phyloP scores from a whole-genome alignment of 2,329 filamentous ascomycete species.

The Diaporthe sp. region DNA sequence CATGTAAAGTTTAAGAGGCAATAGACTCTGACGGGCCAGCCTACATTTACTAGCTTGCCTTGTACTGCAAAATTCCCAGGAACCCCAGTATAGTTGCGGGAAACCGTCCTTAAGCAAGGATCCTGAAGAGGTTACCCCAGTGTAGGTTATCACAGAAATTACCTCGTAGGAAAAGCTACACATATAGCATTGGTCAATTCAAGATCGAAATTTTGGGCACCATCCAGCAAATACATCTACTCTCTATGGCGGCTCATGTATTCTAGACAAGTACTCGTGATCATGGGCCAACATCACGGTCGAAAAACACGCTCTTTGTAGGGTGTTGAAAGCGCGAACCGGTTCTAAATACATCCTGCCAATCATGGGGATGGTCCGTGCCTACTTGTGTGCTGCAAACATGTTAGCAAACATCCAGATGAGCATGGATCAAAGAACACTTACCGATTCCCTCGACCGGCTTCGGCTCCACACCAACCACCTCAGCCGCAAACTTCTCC shows the following conservation, averaged over 20 bases:
- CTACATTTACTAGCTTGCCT: not conserved
- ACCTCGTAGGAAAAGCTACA: not conserved
- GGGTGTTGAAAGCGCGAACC: not conserved
- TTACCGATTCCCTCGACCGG: conserved; percentile 50
- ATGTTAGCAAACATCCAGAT: not conserved
- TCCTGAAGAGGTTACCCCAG: not conserved
- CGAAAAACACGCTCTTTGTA: not conserved
- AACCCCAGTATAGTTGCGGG: too few species aligned
- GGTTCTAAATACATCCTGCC: not conserved
- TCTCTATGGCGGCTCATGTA: not conserved
- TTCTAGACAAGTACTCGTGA: not conserved
- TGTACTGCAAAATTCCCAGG: not conserved
- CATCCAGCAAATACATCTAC: not conserved
- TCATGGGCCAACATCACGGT: not conserved
- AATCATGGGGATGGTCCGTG: not conserved
- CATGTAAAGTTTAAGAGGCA: not conserved
- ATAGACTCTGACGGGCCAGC: not conserved
- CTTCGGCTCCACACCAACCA: conserved; percentile 45
- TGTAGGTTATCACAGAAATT: not conserved
- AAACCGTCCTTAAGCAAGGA: not conserved
- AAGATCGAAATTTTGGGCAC: not conserved
- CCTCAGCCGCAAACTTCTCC: conserved; percentile 56
- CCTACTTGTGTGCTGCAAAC: conserved; percentile 31
- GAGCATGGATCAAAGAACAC: conserved; percentile 28
- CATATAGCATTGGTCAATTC: not conserved